A percentile compares a stretch with the other conserved stretches of the same genome.
These are phyloP conservation scores for Candida bentonensis DNA, from an alignment of 805 yeast genomes.

Conservation along the genomic window DNA sequence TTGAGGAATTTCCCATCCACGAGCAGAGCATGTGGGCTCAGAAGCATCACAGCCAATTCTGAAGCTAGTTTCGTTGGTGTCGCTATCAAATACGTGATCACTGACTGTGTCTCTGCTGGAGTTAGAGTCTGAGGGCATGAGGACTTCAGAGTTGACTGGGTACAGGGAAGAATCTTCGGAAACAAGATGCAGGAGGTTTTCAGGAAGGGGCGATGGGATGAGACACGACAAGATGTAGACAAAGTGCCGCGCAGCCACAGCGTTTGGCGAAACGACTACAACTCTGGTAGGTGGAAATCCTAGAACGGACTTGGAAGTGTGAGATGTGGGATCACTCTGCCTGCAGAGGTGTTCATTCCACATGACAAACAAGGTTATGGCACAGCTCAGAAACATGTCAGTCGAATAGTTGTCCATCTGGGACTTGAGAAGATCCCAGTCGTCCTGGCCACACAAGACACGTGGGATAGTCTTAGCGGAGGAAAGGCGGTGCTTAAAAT, in stretches of 20 bases:
- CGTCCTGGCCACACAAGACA: slow-evolving; percentile 15
- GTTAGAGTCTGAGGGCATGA: not conserved
- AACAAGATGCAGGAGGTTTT: not conserved
- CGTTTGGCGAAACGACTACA: not conserved
- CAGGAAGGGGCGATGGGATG: not conserved
- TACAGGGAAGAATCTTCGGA: not conserved
- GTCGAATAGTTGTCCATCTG: slow-evolving; percentile 4
- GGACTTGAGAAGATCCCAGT: slow-evolving; percentile 3
- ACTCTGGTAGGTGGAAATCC: slow-evolving; percentile 1
- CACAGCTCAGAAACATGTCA: slow-evolving; percentile 3
- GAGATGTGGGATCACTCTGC: slow-evolving; percentile 3
- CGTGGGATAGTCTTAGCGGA: slow-evolving; percentile 11
- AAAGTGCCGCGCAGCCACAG: not conserved
- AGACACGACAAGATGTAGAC: not conserved
- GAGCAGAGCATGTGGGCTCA: slow-evolving; percentile 1
- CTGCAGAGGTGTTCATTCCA: slow-evolving; percentile 4
- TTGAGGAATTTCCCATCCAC: not conserved
- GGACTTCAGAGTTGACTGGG: not conserved
- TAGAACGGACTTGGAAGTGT: slow-evolving; percentile 1
- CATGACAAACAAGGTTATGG: not conserved
- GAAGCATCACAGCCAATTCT: not conserved
- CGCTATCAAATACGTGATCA: not conserved
- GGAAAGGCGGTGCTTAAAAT: slow-evolving; percentile 4
- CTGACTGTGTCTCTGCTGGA: not conserved
- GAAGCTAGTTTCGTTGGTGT: not conserved